Base-by-base conservation (phyloP, 192 early-diverging fungal species). In the Geosiphon pyriformis region DNA sequence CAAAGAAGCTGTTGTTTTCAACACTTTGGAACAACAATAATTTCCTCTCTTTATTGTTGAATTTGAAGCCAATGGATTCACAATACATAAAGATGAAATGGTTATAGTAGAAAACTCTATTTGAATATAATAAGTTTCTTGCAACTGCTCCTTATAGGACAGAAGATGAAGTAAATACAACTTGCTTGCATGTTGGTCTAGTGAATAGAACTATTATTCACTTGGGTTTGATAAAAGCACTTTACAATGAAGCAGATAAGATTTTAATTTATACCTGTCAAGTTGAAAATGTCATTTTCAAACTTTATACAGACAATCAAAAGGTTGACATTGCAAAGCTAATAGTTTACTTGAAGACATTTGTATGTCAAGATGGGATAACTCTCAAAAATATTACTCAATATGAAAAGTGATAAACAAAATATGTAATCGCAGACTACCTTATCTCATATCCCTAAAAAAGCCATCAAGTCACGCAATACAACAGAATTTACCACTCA, bases 401-500 rank as follows among this genome's bases (percentile, higher is more conserved):
- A 66, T 37, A 66, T 10, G 50, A 52, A 56, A 66, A 52, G 11
- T 55, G 33, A 52, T 42, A 56, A 33, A 1, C 52, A 30, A 34
- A 52, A 66, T 66, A 31, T 49, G 33, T 42, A 27, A 29, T 56
- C 55, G 33, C 46, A 55, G 46, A 52, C 65, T 17, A 20, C 52
- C 42, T 66, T 66, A 52, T 20, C 49, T 52, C 29, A n/a, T 66
- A 49, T 66, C 27, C 52, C 29, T 2, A 66, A 56, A 31, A 52
- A 34, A 66, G 52, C 65, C 34, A 29, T 55, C 52, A 55, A 66
- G 65, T 66, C 52, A 35, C 65, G 48, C 0, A 49, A 65, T 65
- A 49, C 50, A 33, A 65, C 63, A 53, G 63, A 65, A 65, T 65
- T 65, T 49, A 65, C 63, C 53, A 46, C 63, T 50, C 48, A 65